Conservation (phyloP, 2,329 filamentous ascomycete genomes). For the Monilinia aucupariae region DNA sequence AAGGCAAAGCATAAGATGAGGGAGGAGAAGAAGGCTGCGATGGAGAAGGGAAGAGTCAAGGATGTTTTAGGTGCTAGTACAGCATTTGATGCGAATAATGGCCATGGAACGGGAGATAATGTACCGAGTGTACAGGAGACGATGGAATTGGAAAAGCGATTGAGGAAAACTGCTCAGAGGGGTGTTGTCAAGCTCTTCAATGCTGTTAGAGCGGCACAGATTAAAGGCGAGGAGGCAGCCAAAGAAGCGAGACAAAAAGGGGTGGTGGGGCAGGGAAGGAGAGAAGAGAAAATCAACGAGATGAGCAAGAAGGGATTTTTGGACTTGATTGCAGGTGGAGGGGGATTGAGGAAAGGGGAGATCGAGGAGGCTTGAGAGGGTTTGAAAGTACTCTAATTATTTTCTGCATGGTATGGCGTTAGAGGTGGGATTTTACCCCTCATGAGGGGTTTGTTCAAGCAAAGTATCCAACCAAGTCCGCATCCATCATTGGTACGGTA, state of each 20-base stretch:
- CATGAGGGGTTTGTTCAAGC: constrained; percentile 17
- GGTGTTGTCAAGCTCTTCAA: constrained; percentile 97
- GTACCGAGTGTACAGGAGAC: constrained; percentile 49
- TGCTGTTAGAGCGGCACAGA: constrained; percentile 85
- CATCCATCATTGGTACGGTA: constrained; percentile 16
- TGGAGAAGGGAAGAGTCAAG: constrained; percentile 82
- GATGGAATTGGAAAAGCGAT: constrained; percentile 66
- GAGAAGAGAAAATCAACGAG: constrained; percentile 85
- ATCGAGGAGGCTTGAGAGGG: constrained; percentile 38
- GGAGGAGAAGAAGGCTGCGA: constrained; percentile 69
- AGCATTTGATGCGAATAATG: constrained; percentile 48
- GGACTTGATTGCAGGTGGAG: constrained; percentile 72
- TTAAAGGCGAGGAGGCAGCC: constrained; percentile 76
- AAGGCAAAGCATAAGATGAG: constrained; percentile 75
- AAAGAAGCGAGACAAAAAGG: constrained; percentile 64
- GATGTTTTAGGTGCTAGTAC: constrained; percentile 65
- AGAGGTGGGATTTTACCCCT: constrained; percentile 23
- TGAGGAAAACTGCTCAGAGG: constrained; percentile 83
- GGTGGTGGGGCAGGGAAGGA: constrained; percentile 69
- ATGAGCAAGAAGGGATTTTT: constrained; percentile 97
- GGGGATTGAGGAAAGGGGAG: constrained; percentile 52
- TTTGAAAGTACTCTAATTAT: constrained; percentile 12
- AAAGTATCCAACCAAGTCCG: constrained; percentile 21
- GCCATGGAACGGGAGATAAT: constrained; percentile 34
- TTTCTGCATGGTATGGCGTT: constrained; percentile 23